Base-by-base conservation (phyloP, 805 yeast species). In the Starmerella tilneyi region DNA sequence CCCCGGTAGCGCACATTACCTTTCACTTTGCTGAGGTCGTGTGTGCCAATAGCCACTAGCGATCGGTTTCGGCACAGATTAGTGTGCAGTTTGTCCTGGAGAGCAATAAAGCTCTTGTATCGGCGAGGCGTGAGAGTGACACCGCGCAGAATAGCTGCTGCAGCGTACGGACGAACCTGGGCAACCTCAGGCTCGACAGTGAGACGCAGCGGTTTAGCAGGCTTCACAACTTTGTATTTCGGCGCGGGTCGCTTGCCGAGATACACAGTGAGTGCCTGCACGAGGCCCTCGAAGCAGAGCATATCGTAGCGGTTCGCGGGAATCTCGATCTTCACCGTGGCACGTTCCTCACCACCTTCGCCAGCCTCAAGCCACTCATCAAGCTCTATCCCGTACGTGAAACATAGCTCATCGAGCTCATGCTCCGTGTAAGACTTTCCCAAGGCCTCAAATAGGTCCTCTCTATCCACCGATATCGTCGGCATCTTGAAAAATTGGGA, bases 271-370 rank as follows among this genome's bases (percentile, higher is more conserved):
- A 92, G 71, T 1, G 97, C 89, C 61, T 85, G 94, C 1, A 96
- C 86, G 65, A 92, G 86, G 61, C 99, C 99, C 68, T 92, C 99
- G 57, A 86, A 82, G 71, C 98, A 94, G 54, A 92, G 77, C 88
- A 92, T 78, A 64, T 92, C 99, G 62, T 92, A 94, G 29, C 99
- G 82, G 69, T 92, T 92, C 51, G 99, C 99, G 47, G 96, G 96
- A 53, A 94, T 79, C 65, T 92, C 99, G 59, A 92, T 85, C 69
- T 92, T 92, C 59, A 84, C 74, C 66, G 89, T 94, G n/a, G 99
- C 96, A 64, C 95, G 80, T 66, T 84, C 94, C 61, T 89, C 97
- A 46, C 85, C 72, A 21, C 43, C 54, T 34, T 51, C 53, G 33
- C 55, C 53, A 68, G 86, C 96, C 58, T 57, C 60, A 39, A 75